These are phyloP conservation scores for Tolypocladium nubicola DNA, from an alignment of 2,329 filamentous ascomycete genomes.

Conservation along the genomic window DNA sequence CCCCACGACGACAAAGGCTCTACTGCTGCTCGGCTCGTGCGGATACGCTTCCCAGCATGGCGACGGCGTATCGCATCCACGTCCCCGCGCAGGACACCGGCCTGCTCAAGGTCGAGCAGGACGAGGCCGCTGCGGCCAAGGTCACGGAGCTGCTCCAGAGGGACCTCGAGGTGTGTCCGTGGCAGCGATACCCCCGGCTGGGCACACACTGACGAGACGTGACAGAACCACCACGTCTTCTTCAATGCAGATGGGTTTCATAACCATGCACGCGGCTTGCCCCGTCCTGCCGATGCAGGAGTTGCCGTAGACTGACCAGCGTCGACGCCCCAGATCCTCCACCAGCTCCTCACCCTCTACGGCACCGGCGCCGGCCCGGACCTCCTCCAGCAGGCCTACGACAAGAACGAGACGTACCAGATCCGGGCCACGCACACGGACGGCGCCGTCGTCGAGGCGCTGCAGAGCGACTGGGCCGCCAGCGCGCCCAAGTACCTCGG, in stretches of 20 bases:
- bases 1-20: background rate
- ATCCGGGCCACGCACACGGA: slow-evolving; percentile 37
- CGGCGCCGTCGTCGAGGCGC: slow-evolving; percentile 37
- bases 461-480: slow-evolving; percentile 40
- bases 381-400: slow-evolving; percentile 53
- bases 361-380: slow-evolving; percentile 57
- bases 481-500: slow-evolving; percentile 50
- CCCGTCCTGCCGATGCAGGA: background rate
- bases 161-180: slow-evolving; percentile 49
- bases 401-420: slow-evolving; percentile 58
- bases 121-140: slow-evolving; percentile 48
- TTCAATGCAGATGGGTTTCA: slow-evolving; percentile 71
- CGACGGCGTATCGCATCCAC: slow-evolving; percentile 36
- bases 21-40: background rate
- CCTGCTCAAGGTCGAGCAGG: slow-evolving; percentile 35
- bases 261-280: slow-evolving; percentile 51
- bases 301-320: background rate
- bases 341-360: slow-evolving; percentile 68
- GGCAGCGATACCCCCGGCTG: background rate
- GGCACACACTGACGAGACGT: no score
- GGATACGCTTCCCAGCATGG: slow-evolving; percentile 20
- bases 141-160: slow-evolving; percentile 61
- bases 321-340: slow-evolving; percentile 39
- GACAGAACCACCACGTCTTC: slow-evolving; percentile 57
- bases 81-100: slow-evolving; percentile 39